Percentiles rank a stretch among this genome's conserved stretches.
phyloP scores from a whole-genome alignment of 2,329 filamentous ascomycete species.

The Ustilaginoidea virens region DNA sequence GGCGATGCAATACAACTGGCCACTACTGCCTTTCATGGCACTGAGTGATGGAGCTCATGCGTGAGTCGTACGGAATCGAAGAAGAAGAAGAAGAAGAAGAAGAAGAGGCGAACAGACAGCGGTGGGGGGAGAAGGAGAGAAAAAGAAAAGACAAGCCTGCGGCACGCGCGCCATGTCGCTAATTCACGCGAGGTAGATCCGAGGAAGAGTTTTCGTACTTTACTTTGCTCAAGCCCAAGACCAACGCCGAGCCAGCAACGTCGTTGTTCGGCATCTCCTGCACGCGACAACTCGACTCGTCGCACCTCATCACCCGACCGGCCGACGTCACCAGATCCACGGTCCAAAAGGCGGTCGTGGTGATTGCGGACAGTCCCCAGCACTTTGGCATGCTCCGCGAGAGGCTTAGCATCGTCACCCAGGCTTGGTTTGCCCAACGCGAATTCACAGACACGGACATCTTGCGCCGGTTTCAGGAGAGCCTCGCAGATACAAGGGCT shows the following conservation, averaged over 20 bases:
- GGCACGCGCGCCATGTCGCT: not conserved
- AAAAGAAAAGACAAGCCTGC: not conserved
- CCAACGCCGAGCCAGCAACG: slow-evolving; percentile 41
- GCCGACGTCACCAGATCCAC: slow-evolving; percentile 91
- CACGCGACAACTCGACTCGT: slow-evolving; percentile 77
- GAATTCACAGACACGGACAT: slow-evolving; percentile 91
- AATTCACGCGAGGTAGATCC: slow-evolving; percentile 32
- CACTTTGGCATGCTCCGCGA: slow-evolving; percentile 83
- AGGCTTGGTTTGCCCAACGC: slow-evolving; percentile 88
- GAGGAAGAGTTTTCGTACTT: slow-evolving; percentile 98
- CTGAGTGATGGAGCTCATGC: slow-evolving; percentile 90
- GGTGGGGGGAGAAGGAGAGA: no score
- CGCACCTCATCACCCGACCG: slow-evolving; percentile 60
- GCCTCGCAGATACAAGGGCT: slow-evolving; percentile 52
- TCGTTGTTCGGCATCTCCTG: slow-evolving; percentile 94
- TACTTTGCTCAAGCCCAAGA: slow-evolving; percentile 58
- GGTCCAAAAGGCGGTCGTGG: slow-evolving; percentile 94
- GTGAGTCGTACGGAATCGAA: slow-evolving; percentile 33
- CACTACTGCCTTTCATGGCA: slow-evolving; percentile 88
- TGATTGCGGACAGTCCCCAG: slow-evolving; percentile 82
- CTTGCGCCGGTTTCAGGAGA: slow-evolving; percentile 79
- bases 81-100: no score
- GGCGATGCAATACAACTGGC: slow-evolving; percentile 75
- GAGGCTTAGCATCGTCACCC: slow-evolving; percentile 77
- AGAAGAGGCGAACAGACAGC: not conserved